phyloP scores from a whole-genome alignment of 345 rosid species.

The Cardamine occulta region DNA sequence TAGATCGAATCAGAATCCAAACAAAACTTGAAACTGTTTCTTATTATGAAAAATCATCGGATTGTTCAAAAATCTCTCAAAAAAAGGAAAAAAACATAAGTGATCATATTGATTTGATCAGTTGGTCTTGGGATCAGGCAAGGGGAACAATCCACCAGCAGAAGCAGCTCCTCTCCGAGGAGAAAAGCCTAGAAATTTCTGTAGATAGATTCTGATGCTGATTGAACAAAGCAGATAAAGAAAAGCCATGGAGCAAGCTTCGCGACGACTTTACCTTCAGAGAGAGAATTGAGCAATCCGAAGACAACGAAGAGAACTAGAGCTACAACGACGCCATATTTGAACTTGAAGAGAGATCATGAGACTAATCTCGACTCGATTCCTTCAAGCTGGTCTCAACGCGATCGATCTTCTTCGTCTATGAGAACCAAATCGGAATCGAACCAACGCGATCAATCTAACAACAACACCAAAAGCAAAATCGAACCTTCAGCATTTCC shows the following conservation, averaged over 20 bases:
- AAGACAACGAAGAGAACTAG: slow-evolving; percentile 89
- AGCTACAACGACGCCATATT: slow-evolving; percentile 98
- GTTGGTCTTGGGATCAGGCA: slow-evolving; percentile 91
- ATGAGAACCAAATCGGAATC: too few relatives aligned
- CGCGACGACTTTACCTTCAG: slow-evolving; percentile 94
- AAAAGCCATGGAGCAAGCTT: slow-evolving; percentile 97
- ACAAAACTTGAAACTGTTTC: too few relatives aligned
- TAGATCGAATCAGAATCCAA: slow-evolving; percentile 24
- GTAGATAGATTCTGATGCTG: slow-evolving; percentile 86
- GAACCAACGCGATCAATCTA: too few relatives aligned
- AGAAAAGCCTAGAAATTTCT: slow-evolving; percentile 79
- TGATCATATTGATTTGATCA: slow-evolving; percentile 48
- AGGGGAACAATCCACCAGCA: slow-evolving; percentile 84
- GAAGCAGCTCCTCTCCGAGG: slow-evolving; percentile 78
- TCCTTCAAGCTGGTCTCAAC: slow-evolving; percentile 92
- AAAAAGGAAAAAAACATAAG: too few relatives aligned
- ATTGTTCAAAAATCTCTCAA: background rate
- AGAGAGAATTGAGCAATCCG: slow-evolving; percentile 83
- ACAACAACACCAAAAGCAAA: too few relatives aligned
- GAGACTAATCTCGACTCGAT: slow-evolving; percentile 92
- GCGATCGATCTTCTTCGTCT: slow-evolving; percentile 95
- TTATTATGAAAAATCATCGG: slow-evolving; percentile 15
- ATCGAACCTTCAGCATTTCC: too few relatives aligned
- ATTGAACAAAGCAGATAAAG: slow-evolving; percentile 82
- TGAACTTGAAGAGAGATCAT: slow-evolving; percentile 98